Evolutionary conservation across 2,329 filamentous ascomycete species (phyloP), one percentile per base, ranked within the genome.

Genomic region (Atkinsonella texensis): DNA sequence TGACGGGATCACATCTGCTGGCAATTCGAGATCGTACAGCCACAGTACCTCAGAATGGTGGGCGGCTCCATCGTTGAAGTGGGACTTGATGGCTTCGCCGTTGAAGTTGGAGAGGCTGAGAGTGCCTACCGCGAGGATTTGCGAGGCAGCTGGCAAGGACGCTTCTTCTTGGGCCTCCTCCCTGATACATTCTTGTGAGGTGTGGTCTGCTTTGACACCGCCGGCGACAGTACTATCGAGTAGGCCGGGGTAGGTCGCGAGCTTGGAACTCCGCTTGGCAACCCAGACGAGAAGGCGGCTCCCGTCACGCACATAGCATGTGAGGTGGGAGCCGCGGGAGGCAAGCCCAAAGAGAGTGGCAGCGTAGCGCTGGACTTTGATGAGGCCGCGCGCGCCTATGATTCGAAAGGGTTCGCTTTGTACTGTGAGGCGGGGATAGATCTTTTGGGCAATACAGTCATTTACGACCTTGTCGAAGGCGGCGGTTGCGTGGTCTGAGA

Each of bases 211-310:
- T 51, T 83, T 78, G 59, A 90, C 80, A 0, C 87, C 87, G 3
- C 87, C 87, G 0, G 86, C 87, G 13, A 90, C 87, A 7, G 85
- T 85, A 60, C 88, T 91, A 62, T 93, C 87, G 51, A 90, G 72
- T 74, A 87, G 81, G 3, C 80, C 78, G 0, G 82, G 82, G 59
- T 87, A 90, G 0, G 85, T 89, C 64, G 83, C 78, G 60, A 90
- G 84, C 10, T 73, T 76, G 47, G 67, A 70, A 46, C 83, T 78
- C 15, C 87, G 73, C 23, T 82, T 71, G 0, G 87, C 84, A 1
- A 87, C 76, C 87, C 87, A 93, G 32, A 91, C 75, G 50, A 86
- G 47, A 10, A 38, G 46, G n/a, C 63, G 72, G 9, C 69, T 61
- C 0, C 45, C 32, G 6, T 53, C 50, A 10, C 54, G 59, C 11